A percentile compares a stretch with the other conserved stretches of the same genome.
phyloP scores from a whole-genome alignment of 768 basidiomycete genomes.

The Amyloporia xantha region DNA sequence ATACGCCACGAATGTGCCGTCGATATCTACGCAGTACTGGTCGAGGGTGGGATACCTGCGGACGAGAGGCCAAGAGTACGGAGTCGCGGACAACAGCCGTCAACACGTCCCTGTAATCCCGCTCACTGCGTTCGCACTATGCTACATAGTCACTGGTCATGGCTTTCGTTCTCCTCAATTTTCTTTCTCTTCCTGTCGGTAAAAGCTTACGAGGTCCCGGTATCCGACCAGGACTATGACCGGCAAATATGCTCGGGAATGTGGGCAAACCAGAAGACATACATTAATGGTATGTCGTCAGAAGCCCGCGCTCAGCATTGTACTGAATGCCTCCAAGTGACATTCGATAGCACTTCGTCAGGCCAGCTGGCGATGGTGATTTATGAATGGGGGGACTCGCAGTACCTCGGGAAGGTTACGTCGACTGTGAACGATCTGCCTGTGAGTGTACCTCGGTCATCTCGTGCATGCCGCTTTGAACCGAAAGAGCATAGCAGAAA shows the following conservation, averaged over 20 bases:
- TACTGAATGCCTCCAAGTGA: constrained; percentile 40
- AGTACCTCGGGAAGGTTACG: constrained; percentile 72
- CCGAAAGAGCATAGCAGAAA: constrained; percentile 52
- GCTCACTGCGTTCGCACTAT: constrained; percentile 16
- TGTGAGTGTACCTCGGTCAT: constrained; percentile 38
- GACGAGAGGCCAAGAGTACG: not conserved
- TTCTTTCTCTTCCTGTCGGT: constrained; percentile 30
- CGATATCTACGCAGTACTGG: constrained; percentile 7
- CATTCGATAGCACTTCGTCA: constrained; percentile 68
- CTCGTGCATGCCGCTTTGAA: constrained; percentile 7
- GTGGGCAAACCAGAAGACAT: constrained; percentile 76
- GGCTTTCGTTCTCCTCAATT: constrained; percentile 21
- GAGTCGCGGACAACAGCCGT: constrained; percentile 15
- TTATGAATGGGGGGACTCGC: constrained; percentile 90
- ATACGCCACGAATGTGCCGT: constrained; percentile 8
- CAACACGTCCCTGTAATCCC: constrained; percentile 15
- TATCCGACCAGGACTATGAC: constrained; percentile 73
- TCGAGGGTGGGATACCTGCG: not conserved
- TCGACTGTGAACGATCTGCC: constrained; percentile 53
- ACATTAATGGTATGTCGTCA: constrained; percentile 68
- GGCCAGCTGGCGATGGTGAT: constrained; percentile 93
- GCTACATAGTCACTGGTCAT: constrained; percentile 14
- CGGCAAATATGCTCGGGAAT: constrained; percentile 94
- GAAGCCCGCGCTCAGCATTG: constrained; percentile 3
- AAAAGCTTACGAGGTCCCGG: constrained; percentile 53